Evolutionary conservation across 495 filamentous ascomycete genomes (phyloP).

Genomic region (Oidiodendron maius): DNA sequence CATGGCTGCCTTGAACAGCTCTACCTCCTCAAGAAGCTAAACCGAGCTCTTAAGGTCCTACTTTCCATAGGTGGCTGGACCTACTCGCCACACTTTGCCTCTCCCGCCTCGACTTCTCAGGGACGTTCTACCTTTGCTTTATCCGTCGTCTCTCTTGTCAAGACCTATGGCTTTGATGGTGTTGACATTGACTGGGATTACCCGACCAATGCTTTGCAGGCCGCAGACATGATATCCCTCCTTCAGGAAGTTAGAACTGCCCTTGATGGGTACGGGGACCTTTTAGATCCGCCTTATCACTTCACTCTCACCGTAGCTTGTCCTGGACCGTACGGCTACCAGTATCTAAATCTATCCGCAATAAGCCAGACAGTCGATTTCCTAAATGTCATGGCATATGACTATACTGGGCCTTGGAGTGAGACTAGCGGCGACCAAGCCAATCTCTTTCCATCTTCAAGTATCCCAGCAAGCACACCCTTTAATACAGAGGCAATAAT

Average conservation of each 20-base stretch:
- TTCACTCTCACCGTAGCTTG: slow-evolving; percentile 76
- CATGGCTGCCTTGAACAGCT: slow-evolving; percentile 87
- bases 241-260: slow-evolving; percentile 58
- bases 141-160: slow-evolving; percentile 58
- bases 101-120: slow-evolving; percentile 51
- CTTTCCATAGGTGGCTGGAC: slow-evolving; percentile 91
- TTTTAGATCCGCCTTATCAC: slow-evolving; percentile 46
- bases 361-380: slow-evolving; percentile 79
- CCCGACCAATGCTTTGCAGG: slow-evolving; percentile 50
- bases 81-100: slow-evolving; percentile 70
- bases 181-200: slow-evolving; percentile 61
- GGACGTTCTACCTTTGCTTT: slow-evolving; percentile 58
- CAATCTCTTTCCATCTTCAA: slow-evolving; percentile 55
- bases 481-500: slow-evolving; percentile 63
- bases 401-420: slow-evolving; percentile 71
- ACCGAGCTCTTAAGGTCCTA: slow-evolving; percentile 81
- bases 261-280: too few species aligned
- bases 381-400: slow-evolving; percentile 82
- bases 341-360: slow-evolving; percentile 45
- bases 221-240: slow-evolving; percentile 63
- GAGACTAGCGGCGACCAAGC: slow-evolving; percentile 62
- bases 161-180: slow-evolving; percentile 54
- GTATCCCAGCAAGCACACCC: too few species aligned
- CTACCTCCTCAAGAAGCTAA: slow-evolving; percentile 73
- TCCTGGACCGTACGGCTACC: slow-evolving; percentile 13